Evolutionary conservation across 495 filamentous ascomycete species (phyloP), one percentile per base, ranked within the genome.

Genomic region (Penicillium taxi): DNA sequence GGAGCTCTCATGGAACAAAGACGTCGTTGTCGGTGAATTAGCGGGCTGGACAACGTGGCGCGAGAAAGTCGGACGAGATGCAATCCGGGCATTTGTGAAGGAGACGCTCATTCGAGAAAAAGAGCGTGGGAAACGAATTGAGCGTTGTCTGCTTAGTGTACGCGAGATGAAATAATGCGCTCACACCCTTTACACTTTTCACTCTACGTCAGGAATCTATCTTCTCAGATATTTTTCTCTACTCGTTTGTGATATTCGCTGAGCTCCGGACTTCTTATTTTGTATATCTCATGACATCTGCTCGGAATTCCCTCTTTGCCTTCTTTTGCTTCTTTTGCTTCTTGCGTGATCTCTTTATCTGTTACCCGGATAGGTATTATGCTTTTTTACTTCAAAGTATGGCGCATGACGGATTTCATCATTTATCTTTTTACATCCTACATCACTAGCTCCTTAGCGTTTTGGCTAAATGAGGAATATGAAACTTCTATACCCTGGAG

Each of bases 31-130:
- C 9, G 70, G 77, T 6, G 93, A 99, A 57, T 55, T 99, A 41
- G 90, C 91, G 1, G 89, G 86, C 2, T 96, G 90, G 83, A 85
- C 94, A 49, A 86, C 91, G 9, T 77, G 85, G 67, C 78, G 88
- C 34, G 86, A 81, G 46, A 77, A 75, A 45, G 73, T 86, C 60
- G 88, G 82, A 2, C 66, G 77, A 18, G 77, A 74, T 44, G 82
- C 83, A 3, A 77, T 96, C 24, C 74, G 70, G 42, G 73, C 82
- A 11, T 76, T 94, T 48, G 90, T 82, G 23, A 77, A 69, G 59
- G 77, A 78, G 35, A 85, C 85, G 69, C 60, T 96, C 22, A 73
- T 90, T 5, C 61, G 69, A 21, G 93, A 99, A 61, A 77, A 69
- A 43, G 80, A 85, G 55, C 70, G 86, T 41, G 66, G 94, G 35